Evolutionary conservation across 495 filamentous ascomycete genomes (phyloP).

Genomic region (Usnea hakonensis): DNA sequence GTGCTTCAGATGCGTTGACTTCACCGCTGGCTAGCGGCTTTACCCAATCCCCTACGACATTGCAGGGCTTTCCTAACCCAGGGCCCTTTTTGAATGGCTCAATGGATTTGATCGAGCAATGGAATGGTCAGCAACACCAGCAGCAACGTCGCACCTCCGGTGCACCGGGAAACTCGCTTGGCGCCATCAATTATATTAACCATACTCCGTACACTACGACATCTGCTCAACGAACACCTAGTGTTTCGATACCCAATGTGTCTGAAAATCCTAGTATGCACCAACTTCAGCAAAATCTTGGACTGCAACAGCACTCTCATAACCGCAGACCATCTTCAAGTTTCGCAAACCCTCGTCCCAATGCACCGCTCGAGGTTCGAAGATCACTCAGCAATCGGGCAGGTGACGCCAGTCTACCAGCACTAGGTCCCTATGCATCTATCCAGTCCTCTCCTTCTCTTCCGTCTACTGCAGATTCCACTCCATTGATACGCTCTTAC

Average conservation of each 20-base stretch:
- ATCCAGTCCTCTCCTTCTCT: background rate
- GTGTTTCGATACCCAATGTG: background rate
- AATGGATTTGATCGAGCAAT: background rate
- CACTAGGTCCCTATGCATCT: background rate
- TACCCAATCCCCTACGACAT: background rate
- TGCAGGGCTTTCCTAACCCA: background rate
- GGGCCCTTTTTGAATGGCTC: too few relatives aligned
- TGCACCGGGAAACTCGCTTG: background rate
- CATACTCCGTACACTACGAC: background rate
- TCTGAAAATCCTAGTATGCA: background rate
- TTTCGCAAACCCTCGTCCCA: background rate
- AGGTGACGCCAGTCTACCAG: background rate
- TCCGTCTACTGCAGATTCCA: background rate
- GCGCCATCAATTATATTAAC: background rate
- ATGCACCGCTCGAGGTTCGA: background rate
- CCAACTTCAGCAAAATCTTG: background rate
- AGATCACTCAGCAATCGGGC: background rate
- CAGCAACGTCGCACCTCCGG: background rate
- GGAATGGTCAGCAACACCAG: background rate
- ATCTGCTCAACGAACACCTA: background rate
- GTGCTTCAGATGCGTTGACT: background rate
- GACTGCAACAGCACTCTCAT: background rate
- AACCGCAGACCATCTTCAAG: background rate
- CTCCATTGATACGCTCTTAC: slow-evolving; percentile 9
- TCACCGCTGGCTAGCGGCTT: background rate